phyloP scores from a whole-genome alignment of 768 basidiomycete genomes.

The Boletus bicolor region DNA sequence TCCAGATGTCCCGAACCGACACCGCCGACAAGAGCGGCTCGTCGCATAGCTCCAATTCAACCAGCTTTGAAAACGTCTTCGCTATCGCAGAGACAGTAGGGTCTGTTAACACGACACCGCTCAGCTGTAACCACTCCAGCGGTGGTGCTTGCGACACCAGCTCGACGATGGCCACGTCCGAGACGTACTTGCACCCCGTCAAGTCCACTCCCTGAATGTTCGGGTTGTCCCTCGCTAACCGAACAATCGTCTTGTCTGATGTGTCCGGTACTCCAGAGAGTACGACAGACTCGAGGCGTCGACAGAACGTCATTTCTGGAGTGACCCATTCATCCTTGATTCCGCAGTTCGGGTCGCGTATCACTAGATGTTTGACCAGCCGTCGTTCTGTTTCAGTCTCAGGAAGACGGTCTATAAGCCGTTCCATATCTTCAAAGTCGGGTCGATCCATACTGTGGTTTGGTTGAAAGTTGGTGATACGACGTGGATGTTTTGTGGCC shows the following conservation, averaged over 20 bases:
- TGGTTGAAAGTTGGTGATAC: not conserved
- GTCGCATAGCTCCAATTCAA: conserved; percentile 77
- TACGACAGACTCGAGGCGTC: conserved; percentile 63
- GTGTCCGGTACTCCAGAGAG: conserved; percentile 66
- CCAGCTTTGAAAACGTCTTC: conserved; percentile 68
- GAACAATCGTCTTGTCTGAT: conserved; percentile 65
- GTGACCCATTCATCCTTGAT: conserved; percentile 63
- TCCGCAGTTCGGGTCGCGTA: conserved; percentile 39
- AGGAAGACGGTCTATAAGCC: conserved; percentile 58
- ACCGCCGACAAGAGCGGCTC: conserved; percentile 65
- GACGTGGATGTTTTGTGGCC: conserved; percentile 1
- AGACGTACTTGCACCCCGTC: conserved; percentile 68
- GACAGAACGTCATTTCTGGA: conserved; percentile 52
- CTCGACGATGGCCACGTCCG: conserved; percentile 74
- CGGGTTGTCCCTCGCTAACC: conserved; percentile 58
- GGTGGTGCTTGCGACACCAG: conserved; percentile 65
- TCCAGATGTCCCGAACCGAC: conserved; percentile 79
- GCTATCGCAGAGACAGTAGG: conserved; percentile 64
- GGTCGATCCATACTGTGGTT: conserved; percentile 22
- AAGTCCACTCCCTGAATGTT: conserved; percentile 76
- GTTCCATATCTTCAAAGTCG: conserved; percentile 52
- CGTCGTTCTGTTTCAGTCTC: conserved; percentile 53
- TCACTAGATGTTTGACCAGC: conserved; percentile 56
- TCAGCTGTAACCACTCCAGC: conserved; percentile 73
- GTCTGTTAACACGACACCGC: conserved; percentile 61